Conservation (phyloP, 176 grass and related monocot species). For the Oropetium thomaeum region DNA sequence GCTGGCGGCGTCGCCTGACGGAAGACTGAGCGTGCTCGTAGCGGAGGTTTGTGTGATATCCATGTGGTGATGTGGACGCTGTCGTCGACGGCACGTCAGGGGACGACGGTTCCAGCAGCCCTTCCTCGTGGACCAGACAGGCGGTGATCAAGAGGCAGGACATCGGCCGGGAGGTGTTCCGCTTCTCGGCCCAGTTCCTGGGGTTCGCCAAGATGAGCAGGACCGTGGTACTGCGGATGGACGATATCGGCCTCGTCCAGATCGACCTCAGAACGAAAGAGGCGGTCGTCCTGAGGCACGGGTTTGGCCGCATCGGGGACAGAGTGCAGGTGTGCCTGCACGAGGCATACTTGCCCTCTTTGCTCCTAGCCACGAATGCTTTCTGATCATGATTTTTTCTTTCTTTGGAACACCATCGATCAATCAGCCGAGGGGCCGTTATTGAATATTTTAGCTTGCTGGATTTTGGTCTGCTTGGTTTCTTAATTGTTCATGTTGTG, state of each 20-base stretch:
- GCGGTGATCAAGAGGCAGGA: not conserved
- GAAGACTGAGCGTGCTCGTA: not conserved
- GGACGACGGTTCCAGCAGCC: not conserved
- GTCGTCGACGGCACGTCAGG: not conserved
- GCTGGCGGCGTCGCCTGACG: not conserved
- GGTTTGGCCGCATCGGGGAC: no score
- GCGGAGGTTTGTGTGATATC: not conserved
- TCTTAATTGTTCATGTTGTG: no score
- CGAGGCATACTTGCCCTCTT: not conserved
- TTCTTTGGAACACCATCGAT: no score
- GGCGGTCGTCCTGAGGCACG: not conserved
- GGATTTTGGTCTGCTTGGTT: no score
- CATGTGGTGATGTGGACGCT: constrained; percentile 19
- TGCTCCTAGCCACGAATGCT: not conserved
- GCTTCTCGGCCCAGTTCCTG: not conserved
- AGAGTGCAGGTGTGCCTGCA: not conserved
- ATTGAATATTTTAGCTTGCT: no score
- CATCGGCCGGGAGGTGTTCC: not conserved
- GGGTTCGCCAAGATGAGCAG: constrained; percentile 21
- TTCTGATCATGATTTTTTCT: not conserved
- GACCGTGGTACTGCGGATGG: not conserved
- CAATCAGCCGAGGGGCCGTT: no score
- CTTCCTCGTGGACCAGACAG: not conserved
- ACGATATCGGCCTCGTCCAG: not conserved
- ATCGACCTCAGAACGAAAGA: not conserved